Percentiles rank a stretch among this genome's conserved stretches.
phyloP scores from a whole-genome alignment of 2,329 filamentous ascomycete genomes.

The Colletotrichum tofieldiae region DNA sequence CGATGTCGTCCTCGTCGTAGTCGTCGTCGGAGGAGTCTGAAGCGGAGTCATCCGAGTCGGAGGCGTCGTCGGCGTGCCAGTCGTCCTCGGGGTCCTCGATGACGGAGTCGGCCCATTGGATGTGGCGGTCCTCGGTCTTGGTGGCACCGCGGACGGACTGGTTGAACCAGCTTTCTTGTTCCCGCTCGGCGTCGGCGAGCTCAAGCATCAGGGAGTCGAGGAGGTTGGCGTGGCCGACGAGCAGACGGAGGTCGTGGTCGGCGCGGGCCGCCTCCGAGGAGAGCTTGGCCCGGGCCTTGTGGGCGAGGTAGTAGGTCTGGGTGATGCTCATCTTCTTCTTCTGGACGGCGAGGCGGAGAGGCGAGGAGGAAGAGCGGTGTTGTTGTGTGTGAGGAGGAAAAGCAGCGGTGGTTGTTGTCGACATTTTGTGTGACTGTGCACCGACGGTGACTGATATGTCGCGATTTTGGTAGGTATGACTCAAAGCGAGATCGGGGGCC shows the following conservation, averaged over 20 bases:
- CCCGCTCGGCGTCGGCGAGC: conserved; percentile 92
- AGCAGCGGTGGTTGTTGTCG: conserved; percentile 44
- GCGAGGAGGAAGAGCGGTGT: conserved; percentile 54
- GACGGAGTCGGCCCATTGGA: conserved; percentile 90
- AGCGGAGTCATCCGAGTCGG: conserved; percentile 60
- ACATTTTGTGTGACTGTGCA: conserved; percentile 51
- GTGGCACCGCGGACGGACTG: conserved; percentile 87
- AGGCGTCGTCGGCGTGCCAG: conserved; percentile 76
- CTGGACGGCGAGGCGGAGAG: conserved; percentile 54
- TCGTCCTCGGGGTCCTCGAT: conserved; percentile 82
- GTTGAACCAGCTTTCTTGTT: conserved; percentile 99
- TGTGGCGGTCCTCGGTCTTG: conserved; percentile 72
- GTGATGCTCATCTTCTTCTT: conserved; percentile 94
- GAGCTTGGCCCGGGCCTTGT: conserved; percentile 97
- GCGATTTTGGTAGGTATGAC: conserved; percentile 42
- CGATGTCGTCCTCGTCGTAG: conserved; percentile 71
- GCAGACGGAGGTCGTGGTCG: conserved; percentile 94
- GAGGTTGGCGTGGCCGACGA: conserved; percentile 98
- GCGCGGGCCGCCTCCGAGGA: conserved; percentile 89
- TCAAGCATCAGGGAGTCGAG: conserved; percentile 95
- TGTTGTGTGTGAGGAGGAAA: conserved; percentile 42
- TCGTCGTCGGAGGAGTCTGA: conserved; percentile 58
- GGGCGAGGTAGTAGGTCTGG: conserved; percentile 98
- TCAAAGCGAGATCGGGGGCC: conserved; percentile 43
- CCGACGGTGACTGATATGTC: conserved; percentile 41